phyloP scores from a whole-genome alignment of 2,329 filamentous ascomycete species.

The Raffaelea arxii region DNA sequence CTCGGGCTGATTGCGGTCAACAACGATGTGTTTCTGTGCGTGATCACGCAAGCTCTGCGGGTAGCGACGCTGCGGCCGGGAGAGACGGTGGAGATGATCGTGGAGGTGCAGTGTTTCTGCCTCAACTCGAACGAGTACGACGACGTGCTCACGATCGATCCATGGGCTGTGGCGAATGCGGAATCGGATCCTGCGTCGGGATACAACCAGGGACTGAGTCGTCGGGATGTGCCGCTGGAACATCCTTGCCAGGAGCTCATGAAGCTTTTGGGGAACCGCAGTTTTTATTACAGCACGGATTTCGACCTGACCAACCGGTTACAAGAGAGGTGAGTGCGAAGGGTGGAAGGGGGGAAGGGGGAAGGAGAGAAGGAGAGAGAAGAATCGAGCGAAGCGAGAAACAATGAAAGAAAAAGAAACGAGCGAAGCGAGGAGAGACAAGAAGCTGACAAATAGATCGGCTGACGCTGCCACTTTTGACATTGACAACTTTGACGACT shows the following conservation, averaged over 20 bases:
- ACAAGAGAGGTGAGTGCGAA: conserved; percentile 67
- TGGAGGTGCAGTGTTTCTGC: conserved; percentile 85
- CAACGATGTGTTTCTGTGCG: conserved; percentile 80
- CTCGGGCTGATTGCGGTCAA: conserved; percentile 78
- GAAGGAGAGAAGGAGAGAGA: too few species aligned
- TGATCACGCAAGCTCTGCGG: conserved; percentile 69
- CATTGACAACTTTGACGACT: conserved; percentile 84
- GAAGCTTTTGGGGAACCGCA: conserved; percentile 85
- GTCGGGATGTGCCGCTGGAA: conserved; percentile 62
- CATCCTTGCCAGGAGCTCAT: conserved; percentile 86
- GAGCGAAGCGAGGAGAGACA: too few species aligned
- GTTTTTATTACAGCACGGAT: conserved; percentile 97
- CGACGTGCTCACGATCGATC: conserved; percentile 52
- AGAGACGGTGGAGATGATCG: conserved; percentile 82
- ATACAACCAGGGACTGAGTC: conserved; percentile 45
- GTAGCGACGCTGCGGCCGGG: conserved; percentile 78
- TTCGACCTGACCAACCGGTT: conserved; percentile 92
- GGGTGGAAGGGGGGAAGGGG: neutral
- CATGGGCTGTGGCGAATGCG: conserved; percentile 37
- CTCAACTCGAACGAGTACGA: conserved; percentile 82
- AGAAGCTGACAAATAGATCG: conserved; percentile 42
- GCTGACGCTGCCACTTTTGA: conserved; percentile 72
- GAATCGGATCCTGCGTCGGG: conserved; percentile 39
- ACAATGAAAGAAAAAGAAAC: too few species aligned
- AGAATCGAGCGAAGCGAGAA: too few species aligned